Evolutionary conservation across 176 grass and related monocot species (phyloP).

Genomic region (Cenchrus americanus): DNA sequence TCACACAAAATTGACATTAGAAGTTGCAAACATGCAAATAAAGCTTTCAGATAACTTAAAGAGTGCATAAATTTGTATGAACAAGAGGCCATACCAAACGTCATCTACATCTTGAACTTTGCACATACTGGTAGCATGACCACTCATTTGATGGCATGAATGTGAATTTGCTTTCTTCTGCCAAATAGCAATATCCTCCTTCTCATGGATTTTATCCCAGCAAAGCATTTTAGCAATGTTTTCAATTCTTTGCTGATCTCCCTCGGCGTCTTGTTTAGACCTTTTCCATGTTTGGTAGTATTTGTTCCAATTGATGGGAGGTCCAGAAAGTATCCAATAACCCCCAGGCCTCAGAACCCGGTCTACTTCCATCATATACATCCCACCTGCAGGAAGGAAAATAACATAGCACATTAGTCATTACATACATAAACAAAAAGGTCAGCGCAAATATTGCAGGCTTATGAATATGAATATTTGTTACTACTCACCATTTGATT

Average conservation of each 20-base stretch:
- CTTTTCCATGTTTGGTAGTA: slow-evolving; percentile 64
- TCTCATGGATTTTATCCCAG: slow-evolving; percentile 77
- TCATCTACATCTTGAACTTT: slow-evolving; percentile 68
- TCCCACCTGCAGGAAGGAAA: slow-evolving; percentile 64
- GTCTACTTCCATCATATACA: slow-evolving; percentile 93
- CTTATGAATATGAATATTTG: slow-evolving; percentile 14
- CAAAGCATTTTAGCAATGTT: slow-evolving; percentile 77
- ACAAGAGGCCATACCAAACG: slow-evolving; percentile 65
- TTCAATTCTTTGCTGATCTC: slow-evolving; percentile 60
- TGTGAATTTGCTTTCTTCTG: slow-evolving; percentile 61
- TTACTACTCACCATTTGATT: slow-evolving; percentile 68
- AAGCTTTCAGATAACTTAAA: background rate
- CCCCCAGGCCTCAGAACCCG: slow-evolving; percentile 78
- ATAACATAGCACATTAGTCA: slow-evolving; percentile 16
- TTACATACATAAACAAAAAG: background rate
- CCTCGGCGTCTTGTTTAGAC: slow-evolving; percentile 62
- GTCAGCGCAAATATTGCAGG: background rate
- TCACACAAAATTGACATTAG: slow-evolving; percentile 8
- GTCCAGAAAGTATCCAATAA: slow-evolving; percentile 86
- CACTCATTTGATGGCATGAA: slow-evolving; percentile 53
- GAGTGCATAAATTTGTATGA: background rate
- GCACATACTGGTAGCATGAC: slow-evolving; percentile 53
- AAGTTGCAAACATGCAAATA: slow-evolving; percentile 13
- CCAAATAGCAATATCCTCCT: slow-evolving; percentile 79
- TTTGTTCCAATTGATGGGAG: slow-evolving; percentile 72